Evolutionary conservation across 2,329 filamentous ascomycete species (phyloP).

Genomic region (Fusarium robinianum): DNA sequence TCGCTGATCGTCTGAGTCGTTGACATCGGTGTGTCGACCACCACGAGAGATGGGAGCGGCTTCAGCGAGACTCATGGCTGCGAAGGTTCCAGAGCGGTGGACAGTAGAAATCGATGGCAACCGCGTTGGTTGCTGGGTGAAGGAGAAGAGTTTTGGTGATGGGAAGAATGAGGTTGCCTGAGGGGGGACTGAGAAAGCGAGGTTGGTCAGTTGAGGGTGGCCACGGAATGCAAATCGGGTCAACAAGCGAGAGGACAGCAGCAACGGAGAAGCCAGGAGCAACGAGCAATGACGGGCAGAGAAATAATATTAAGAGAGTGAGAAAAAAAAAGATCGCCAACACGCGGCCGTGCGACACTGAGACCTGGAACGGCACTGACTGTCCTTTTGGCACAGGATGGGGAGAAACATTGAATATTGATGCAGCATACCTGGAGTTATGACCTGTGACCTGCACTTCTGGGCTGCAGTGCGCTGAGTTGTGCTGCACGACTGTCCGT

Average conservation of each 20-base stretch:
- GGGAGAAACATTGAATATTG: slow-evolving; percentile 35
- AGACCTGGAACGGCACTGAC: slow-evolving; percentile 16
- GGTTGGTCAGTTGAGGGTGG: slow-evolving; percentile 23
- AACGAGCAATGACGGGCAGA: slow-evolving; percentile 6
- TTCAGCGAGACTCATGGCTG: slow-evolving; percentile 40
- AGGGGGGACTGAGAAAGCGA: slow-evolving; percentile 15
- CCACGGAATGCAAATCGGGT: slow-evolving; percentile 21
- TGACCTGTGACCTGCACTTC: slow-evolving; percentile 14
- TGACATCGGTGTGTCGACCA: slow-evolving; percentile 26
- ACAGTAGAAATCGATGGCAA: background rate
- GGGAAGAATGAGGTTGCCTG: slow-evolving; percentile 11
- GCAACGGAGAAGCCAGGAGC: background rate
- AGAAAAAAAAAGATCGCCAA: slow-evolving; percentile 18
- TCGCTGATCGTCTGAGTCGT: slow-evolving; percentile 34
- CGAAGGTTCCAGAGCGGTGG: slow-evolving; percentile 1
- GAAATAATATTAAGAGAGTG: slow-evolving; percentile 2
- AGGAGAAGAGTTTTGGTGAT: slow-evolving; percentile 1
- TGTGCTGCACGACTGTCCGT: slow-evolving; percentile 19
- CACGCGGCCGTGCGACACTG: slow-evolving; percentile 28
- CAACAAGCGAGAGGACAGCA: slow-evolving; percentile 22
- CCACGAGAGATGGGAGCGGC: slow-evolving; percentile 28
- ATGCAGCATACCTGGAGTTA: slow-evolving; percentile 29
- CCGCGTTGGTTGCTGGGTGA: slow-evolving; percentile 1
- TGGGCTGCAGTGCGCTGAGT: too few relatives aligned
- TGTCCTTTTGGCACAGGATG: slow-evolving; percentile 25